Base-by-base conservation (phyloP, 2,329 filamentous ascomycete genomes). In the Phialophora verrucosa region DNA sequence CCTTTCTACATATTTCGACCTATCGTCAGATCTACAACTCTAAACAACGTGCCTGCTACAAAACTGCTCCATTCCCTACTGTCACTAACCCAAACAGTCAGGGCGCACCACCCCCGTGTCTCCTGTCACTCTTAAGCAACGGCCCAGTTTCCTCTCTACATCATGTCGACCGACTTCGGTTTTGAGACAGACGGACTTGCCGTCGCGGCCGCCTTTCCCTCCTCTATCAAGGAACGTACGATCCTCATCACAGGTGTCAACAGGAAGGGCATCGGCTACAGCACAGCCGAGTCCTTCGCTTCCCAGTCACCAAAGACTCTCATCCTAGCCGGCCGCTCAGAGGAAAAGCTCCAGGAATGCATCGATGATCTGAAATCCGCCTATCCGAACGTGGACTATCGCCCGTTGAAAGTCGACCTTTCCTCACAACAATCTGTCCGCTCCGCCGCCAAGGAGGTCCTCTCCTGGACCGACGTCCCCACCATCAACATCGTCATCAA, bases 321-420 rank as follows among this genome's bases (percentile, higher is more conserved):
- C 14, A 71, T 71, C 51, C 60, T 71, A 8, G 62, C 65, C 17
- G 66, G 69, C 17, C 68, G 69, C 38, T 66, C 68, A 0, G 8
- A 7, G 12, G 11, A 62, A 32, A 70, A 69, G 49, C 17, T 71
- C 10, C 65, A 69, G 58, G 69, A 69, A 58, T 64, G 65, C 32
- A 65, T 65, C 50, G 59, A 65, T 27, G 59, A 17, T n/a, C 54
- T 71, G 49, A 58, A 67, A 23, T 20, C 50, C 2, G 61, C 42
- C 3, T 57, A 65, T 25, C 74, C 75, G 10, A 27, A 64, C 25
- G 68, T 75, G 20, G 55, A 65, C 0, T 68, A 74, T 23, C 73
- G 73, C 17, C 65, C 71, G 2, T 60, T 79, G 7, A 56, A 74
- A 44, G 56, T 81, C 6, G 77, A 81, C 63, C 70, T 81, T 11